Conservation (phyloP, 371 early-diverging fungal genomes). For the Rhizopus delemar region DNA sequence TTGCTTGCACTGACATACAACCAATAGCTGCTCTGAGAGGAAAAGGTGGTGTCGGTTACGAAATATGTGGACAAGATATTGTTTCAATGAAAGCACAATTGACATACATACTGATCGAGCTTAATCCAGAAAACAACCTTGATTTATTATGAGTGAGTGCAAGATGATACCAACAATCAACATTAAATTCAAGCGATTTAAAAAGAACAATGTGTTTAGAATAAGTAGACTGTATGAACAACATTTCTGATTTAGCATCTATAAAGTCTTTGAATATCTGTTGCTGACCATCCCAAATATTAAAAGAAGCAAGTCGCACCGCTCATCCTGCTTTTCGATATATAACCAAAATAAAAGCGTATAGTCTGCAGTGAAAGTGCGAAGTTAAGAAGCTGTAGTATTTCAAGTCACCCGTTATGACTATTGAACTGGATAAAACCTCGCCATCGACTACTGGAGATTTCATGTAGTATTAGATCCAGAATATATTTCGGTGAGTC, state of each 20-base stretch:
- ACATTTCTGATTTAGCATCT: constrained; percentile 50
- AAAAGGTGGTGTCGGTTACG: constrained; percentile 42
- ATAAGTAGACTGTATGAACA: constrained; percentile 49
- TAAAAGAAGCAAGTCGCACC: constrained; percentile 47
- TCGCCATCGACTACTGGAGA: constrained; percentile 65
- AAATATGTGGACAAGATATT: constrained; percentile 60
- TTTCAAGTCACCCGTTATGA: constrained; percentile 47
- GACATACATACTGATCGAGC: constrained; percentile 61
- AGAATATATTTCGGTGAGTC: constrained; percentile 24
- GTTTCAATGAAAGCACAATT: constrained; percentile 65
- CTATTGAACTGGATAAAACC: constrained; percentile 69
- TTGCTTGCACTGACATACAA: constrained; percentile 3
- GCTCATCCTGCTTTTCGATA: constrained; percentile 60
- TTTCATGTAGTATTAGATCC: constrained; percentile 63
- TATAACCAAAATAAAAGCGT: constrained; percentile 69
- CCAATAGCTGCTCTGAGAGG: constrained; percentile 45
- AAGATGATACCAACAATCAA: constrained; percentile 73
- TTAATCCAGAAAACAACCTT: constrained; percentile 54
- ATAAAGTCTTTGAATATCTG: constrained; percentile 44
- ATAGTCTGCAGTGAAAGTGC: constrained; percentile 60
- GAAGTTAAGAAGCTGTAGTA: constrained; percentile 42
- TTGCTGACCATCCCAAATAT: constrained; percentile 55
- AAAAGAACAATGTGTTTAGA: constrained; percentile 55
- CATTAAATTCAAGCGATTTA: constrained; percentile 53
- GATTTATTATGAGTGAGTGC: constrained; percentile 70